Base-by-base conservation (phyloP, 305 asterid species). In the Fraxinus paxiana region DNA sequence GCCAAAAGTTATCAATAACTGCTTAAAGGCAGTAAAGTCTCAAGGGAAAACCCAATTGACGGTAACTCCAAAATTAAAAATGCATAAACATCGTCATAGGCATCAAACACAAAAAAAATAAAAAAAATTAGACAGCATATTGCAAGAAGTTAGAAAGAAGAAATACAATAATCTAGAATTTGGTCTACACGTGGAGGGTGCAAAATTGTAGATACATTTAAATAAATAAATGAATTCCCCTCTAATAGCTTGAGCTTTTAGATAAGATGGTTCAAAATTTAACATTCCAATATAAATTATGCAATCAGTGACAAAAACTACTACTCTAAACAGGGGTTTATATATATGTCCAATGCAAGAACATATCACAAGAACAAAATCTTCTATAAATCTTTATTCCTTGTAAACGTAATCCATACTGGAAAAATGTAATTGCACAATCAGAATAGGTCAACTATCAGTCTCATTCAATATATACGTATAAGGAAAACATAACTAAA, bases 381-480 rank as follows among this genome's bases (percentile, higher is more conserved):
- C 33, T 63, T 9, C 71, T 24, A 20, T 63, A 69, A 4, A 69
- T 69, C 24, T 30, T 69, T 30, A 12, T 69, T 9, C 38, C 22
- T 26, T 37, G 37, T 67, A 61, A 5, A 48, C 43, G 74, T 37
- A 20, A 70, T 61, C 65, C 34, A 69, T 15, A 59, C 67, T 4
- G 15, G 20, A 15, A 73, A 17, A 46, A 20, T 26, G 24, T 0
- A 24, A n/a, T 71, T 18, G 75, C 35, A 15, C 30, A 73, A 61
- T 67, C 0, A 75, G 24, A 30, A 38, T 28, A 76, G 30, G 76
- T 54, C 61, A 79, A 33, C n/a, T 12, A 37, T 76, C 43, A 22
- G 69, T 48, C 59, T 71, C 75, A 37, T 83, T 5, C 41, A 20
- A 43, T 81, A 51, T 31, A 69, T 30, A 69, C 5, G 10, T 78